Evolutionary conservation across 805 yeast genomes (phyloP).

Genomic region (Zygosaccharomyces bailii): DNA sequence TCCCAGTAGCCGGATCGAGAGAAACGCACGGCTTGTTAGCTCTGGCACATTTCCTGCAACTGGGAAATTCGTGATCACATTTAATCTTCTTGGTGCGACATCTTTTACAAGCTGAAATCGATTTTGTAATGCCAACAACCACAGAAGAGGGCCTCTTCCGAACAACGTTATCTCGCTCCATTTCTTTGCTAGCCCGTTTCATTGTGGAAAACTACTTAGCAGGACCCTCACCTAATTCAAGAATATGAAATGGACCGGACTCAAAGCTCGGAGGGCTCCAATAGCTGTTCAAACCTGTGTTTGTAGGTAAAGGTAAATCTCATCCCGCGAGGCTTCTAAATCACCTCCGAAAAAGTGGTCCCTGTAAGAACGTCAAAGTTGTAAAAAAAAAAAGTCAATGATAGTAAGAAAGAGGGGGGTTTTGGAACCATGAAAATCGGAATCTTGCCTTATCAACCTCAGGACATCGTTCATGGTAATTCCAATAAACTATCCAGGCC

Average conservation of each 20-base stretch:
- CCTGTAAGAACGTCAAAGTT: too few species aligned
- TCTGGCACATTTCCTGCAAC: slow-evolving; percentile 52
- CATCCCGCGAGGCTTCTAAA: not conserved
- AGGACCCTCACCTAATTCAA: not conserved
- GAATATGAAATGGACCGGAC: not conserved
- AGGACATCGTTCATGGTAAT: slow-evolving; percentile 24
- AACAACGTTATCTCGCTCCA: slow-evolving; percentile 5
- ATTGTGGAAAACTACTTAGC: slow-evolving; percentile 1
- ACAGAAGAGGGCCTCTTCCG: slow-evolving; percentile 20
- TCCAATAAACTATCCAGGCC: slow-evolving; percentile 17
- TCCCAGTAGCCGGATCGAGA: slow-evolving; percentile 81
- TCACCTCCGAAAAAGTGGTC: not conserved
- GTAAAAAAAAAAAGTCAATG: too few species aligned
- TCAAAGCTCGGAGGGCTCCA: not conserved
- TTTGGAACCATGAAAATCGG: slow-evolving; percentile 27
- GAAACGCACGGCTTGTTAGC: slow-evolving; percentile 76
- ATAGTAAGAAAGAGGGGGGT: not conserved
- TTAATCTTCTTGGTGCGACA: slow-evolving; percentile 68
- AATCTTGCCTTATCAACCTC: slow-evolving; percentile 30
- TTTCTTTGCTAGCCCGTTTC: slow-evolving; percentile 9
- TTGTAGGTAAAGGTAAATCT: not conserved
- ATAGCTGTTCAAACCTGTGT: not conserved
- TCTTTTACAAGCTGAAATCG: slow-evolving; percentile 81
- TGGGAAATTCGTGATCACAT: slow-evolving; percentile 57
- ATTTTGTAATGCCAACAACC: slow-evolving; percentile 49